These are phyloP conservation scores for Diaporthe helianthi DNA, from an alignment of 2,329 filamentous ascomycete genomes.

Conservation along the genomic window DNA sequence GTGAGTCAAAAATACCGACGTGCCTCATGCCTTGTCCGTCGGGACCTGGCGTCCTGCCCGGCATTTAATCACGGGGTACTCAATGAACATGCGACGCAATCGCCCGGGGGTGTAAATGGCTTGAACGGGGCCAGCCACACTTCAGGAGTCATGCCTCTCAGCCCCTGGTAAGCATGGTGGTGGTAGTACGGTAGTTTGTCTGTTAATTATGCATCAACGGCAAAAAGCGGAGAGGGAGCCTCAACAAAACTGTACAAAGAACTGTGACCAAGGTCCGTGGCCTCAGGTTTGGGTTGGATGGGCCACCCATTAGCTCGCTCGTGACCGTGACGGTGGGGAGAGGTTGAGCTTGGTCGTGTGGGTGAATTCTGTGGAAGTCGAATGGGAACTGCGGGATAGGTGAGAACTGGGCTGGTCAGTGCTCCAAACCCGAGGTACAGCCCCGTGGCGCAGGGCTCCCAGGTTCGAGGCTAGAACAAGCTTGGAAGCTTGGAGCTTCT, in stretches of 20 bases:
- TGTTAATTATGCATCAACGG: neutral
- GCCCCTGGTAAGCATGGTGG: neutral
- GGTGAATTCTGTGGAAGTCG: too few species aligned
- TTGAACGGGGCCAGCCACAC: slow-evolving; percentile 14
- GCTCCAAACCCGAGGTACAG: neutral
- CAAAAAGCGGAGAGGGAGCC: neutral
- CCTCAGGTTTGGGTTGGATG: neutral
- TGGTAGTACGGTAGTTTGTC: neutral
- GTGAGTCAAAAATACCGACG: slow-evolving; percentile 14
- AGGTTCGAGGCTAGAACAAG: slow-evolving; percentile 23
- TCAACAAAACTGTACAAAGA: neutral
- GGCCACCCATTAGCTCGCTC: neutral
- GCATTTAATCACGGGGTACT: neutral
- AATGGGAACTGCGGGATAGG: too few species aligned
- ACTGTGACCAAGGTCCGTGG: neutral
- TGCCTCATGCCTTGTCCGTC: neutral
- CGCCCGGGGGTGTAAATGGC: neutral
- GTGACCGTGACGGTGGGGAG: neutral
- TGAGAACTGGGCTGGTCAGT: neutral
- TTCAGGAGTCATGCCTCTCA: too few species aligned
- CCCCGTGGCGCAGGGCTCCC: slow-evolving; percentile 16
- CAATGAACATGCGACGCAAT: slow-evolving; percentile 12
- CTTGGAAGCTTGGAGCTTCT: slow-evolving; percentile 11
- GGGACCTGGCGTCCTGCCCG: neutral
- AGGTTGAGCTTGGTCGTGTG: neutral